Percentiles rank a stretch among this genome's conserved stretches.
Evolutionary conservation across 2,329 filamentous ascomycete species (phyloP).

Genomic region (Helicocarpus griseus): DNA sequence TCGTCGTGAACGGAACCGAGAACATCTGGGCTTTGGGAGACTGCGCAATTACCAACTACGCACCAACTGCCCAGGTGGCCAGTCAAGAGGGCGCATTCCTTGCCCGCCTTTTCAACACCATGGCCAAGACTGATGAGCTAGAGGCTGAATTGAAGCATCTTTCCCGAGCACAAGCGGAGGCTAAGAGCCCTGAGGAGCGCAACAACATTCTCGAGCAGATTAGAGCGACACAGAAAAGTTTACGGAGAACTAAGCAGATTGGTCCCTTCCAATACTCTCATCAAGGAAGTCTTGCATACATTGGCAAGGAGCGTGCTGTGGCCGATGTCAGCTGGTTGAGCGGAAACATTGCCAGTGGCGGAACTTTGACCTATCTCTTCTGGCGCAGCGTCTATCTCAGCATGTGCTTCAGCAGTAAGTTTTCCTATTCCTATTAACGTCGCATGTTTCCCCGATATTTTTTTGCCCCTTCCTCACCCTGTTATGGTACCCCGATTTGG

Average conservation of each 20-base stretch:
- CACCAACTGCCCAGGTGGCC: constrained; percentile 93
- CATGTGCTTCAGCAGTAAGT: constrained; percentile 99
- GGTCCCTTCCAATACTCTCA: constrained; percentile 98
- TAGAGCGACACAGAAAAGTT: constrained; percentile 73
- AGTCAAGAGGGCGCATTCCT: constrained; percentile 93
- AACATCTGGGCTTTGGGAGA: constrained; percentile 98
- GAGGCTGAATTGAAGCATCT: constrained; percentile 67
- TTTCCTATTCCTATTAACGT: constrained; percentile 5
- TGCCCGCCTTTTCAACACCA: constrained; percentile 93
- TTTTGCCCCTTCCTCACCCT: not conserved
- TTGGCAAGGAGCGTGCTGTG: constrained; percentile 94
- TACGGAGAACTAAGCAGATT: constrained; percentile 84
- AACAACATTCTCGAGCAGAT: constrained; percentile 62
- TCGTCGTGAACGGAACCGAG: constrained; percentile 92
- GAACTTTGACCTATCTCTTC: constrained; percentile 93
- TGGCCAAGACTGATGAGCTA: constrained; percentile 85
- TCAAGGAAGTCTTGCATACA: constrained; percentile 93
- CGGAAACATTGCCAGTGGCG: constrained; percentile 88
- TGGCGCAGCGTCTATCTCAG: constrained; percentile 96
- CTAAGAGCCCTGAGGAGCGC: constrained; percentile 52
- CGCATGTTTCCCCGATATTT: not conserved
- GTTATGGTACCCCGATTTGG: not conserved
- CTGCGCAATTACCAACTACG: constrained; percentile 95
- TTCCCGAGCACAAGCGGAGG: constrained; percentile 54
- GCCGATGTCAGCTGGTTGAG: constrained; percentile 97